Conservation (phyloP, 2,329 filamentous ascomycete genomes). For the Drechslerella dactyloides region DNA sequence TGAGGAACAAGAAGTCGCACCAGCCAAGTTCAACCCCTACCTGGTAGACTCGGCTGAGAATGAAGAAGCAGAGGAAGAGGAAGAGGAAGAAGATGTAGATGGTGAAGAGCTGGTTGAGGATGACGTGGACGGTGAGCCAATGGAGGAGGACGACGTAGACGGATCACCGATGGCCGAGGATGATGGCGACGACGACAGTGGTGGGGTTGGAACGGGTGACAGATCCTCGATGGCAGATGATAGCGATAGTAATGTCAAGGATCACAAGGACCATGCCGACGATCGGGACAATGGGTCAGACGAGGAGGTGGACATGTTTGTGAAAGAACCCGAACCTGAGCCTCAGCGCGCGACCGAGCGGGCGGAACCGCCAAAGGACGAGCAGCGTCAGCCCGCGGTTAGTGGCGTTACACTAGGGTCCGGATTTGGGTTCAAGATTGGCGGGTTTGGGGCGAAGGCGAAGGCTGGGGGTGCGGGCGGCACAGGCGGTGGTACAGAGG, state of each 20-base stretch:
- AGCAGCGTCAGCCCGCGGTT: slow-evolving; percentile 34
- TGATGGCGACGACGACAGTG: slow-evolving; percentile 57
- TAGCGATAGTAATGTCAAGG: slow-evolving; percentile 56
- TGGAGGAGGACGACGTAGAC: slow-evolving; percentile 53
- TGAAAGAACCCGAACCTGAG: slow-evolving; percentile 51
- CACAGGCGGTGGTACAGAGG: slow-evolving; percentile 55
- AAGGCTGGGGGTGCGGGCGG: slow-evolving; percentile 55
- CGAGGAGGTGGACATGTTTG: slow-evolving; percentile 58
- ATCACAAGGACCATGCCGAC: slow-evolving; percentile 32
- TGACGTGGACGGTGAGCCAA: slow-evolving; percentile 53
- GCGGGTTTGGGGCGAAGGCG: slow-evolving; percentile 39
- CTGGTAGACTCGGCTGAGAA: slow-evolving; percentile 58
- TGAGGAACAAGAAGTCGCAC: slow-evolving; percentile 55
- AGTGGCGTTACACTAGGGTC: slow-evolving; percentile 50
- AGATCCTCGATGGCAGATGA: slow-evolving; percentile 61
- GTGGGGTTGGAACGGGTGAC: slow-evolving; percentile 56
- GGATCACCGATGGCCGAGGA: slow-evolving; percentile 55
- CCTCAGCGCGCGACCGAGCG: slow-evolving; percentile 33
- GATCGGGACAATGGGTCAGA: slow-evolving; percentile 61
- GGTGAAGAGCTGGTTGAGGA: slow-evolving; percentile 55
- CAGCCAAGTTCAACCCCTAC: slow-evolving; percentile 59
- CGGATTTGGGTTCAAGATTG: slow-evolving; percentile 55
- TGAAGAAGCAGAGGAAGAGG: slow-evolving; percentile 58
- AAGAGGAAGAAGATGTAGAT: slow-evolving; percentile 59
- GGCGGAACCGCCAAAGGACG: slow-evolving; percentile 53